These are phyloP conservation scores for Blastocladiella britannica DNA, from an alignment of 192 early-diverging fungal genomes.

Conservation along the genomic window DNA sequence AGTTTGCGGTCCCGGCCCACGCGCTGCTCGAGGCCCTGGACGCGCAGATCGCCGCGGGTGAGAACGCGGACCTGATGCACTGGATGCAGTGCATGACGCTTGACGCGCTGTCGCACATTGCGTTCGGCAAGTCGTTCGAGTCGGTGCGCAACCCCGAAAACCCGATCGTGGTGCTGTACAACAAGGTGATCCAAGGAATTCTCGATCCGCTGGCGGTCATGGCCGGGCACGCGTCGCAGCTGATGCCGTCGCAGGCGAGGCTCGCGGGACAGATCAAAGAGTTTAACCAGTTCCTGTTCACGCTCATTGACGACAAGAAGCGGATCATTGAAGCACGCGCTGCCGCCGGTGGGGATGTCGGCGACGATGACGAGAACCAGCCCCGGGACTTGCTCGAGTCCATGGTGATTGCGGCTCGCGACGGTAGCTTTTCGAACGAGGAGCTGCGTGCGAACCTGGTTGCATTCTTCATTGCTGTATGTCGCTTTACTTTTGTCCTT, in stretches of 20 bases:
- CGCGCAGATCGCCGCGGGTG: not conserved
- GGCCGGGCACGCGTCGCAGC: not conserved
- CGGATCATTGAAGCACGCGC: conserved; percentile 2
- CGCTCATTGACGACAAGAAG: not conserved
- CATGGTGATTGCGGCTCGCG: not conserved
- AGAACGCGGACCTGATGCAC: not conserved
- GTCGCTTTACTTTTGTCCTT: too few species aligned
- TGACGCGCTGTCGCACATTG: not conserved
- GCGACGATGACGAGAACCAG: not conserved
- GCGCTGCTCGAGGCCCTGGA: conserved; percentile 16
- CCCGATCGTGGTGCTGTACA: not conserved
- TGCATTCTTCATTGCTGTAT: not conserved
- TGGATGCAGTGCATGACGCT: not conserved
- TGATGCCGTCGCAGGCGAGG: not conserved
- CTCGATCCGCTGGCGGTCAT: not conserved
- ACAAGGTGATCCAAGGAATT: not conserved
- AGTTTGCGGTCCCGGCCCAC: not conserved
- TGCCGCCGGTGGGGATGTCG: not conserved
- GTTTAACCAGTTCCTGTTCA: not conserved
- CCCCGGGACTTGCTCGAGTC: not conserved
- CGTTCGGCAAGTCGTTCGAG: not conserved
- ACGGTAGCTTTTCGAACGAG: not conserved
- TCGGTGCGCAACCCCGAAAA: not conserved
- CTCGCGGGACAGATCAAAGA: not conserved
- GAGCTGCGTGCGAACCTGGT: not conserved